A percentile compares a stretch with the other conserved stretches of the same genome.
Evolutionary conservation across 768 basidiomycete species (phyloP).

Genomic region (Pleurotus platypus): DNA sequence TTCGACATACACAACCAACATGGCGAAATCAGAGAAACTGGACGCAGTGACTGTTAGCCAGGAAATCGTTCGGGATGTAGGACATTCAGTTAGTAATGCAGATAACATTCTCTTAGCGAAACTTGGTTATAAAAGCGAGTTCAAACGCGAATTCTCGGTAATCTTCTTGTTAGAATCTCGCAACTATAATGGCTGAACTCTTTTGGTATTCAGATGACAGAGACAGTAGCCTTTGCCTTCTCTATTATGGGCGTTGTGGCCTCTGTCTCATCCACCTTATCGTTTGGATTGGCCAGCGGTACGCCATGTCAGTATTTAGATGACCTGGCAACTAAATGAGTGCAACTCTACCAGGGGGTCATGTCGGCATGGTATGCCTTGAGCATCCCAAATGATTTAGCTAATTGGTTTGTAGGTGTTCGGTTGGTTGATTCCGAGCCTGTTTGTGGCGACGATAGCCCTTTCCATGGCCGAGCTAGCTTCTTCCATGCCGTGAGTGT

Average conservation of each 20-base stretch:
- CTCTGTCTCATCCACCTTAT: slow-evolving; percentile 63
- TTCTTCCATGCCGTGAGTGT: slow-evolving; percentile 71
- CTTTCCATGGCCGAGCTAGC: slow-evolving; percentile 71
- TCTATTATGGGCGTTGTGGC: slow-evolving; percentile 73
- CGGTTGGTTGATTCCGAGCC: slow-evolving; percentile 70
- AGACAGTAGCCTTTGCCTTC: slow-evolving; percentile 65
- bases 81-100: slow-evolving; percentile 20
- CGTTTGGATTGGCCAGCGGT: slow-evolving; percentile 63
- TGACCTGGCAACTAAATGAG: no score
- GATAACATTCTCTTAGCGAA: slow-evolving; percentile 60
- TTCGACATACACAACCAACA: background rate
- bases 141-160: slow-evolving; percentile 73
- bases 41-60: background rate
- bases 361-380: slow-evolving; percentile 55
- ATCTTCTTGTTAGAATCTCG: background rate
- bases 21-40: slow-evolving; percentile 6
- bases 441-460: slow-evolving; percentile 66
- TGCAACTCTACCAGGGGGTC: slow-evolving; percentile 45
- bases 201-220: slow-evolving; percentile 36
- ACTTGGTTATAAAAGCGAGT: slow-evolving; percentile 71
- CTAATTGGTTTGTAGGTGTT: slow-evolving; percentile 30
- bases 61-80: slow-evolving; percentile 4
- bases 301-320: slow-evolving; percentile 9
- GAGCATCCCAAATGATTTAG: background rate
- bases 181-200: background rate